These are phyloP conservation scores for Zelopaecilomyces penicillatus DNA, from an alignment of 2,329 filamentous ascomycete species.

Conservation along the genomic window DNA sequence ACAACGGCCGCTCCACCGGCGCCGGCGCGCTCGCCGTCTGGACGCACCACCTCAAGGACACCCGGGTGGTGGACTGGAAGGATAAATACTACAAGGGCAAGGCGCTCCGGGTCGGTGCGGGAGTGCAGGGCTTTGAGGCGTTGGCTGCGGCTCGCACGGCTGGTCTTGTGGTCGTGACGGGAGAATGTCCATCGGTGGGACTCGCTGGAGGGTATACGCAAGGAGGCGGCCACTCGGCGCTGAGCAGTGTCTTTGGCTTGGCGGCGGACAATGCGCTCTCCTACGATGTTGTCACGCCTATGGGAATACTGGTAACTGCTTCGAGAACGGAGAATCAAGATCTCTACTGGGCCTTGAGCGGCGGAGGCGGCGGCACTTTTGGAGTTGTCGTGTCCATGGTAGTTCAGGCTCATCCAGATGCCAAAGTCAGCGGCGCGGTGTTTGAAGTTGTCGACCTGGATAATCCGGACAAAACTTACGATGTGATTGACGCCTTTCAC, in stretches of 20 bases:
- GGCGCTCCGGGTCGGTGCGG: conserved; percentile 46
- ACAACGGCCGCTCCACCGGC: conserved; percentile 50
- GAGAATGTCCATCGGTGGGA: conserved; percentile 48
- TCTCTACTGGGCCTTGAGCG: conserved; percentile 53
- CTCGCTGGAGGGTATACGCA: conserved; percentile 54
- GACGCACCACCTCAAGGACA: conserved; percentile 34
- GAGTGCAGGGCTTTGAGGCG: conserved; percentile 42
- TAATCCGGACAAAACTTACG: not conserved
- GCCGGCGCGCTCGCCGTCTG: conserved; percentile 31
- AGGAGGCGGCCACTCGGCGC: conserved; percentile 48
- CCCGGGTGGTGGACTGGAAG: conserved; percentile 33
- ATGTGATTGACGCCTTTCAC: conserved; percentile 16
- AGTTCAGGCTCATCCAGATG: conserved; percentile 23
- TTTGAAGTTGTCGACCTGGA: conserved; percentile 1
- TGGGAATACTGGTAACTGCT: conserved; percentile 39
- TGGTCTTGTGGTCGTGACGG: conserved; percentile 43
- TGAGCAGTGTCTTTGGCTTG: conserved; percentile 45
- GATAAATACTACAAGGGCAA: conserved; percentile 37
- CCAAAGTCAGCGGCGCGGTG: conserved; percentile 23
- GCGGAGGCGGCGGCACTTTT: conserved; percentile 44
- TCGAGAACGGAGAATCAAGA: conserved; percentile 33
- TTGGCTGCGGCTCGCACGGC: conserved; percentile 35
- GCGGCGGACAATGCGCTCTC: conserved; percentile 50
- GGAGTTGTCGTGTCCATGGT: conserved; percentile 34
- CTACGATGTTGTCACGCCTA: conserved; percentile 44